A percentile compares a stretch with the other conserved stretches of the same genome.
These are phyloP conservation scores for Microbotryum violaceum DNA, from an alignment of 1,284 basidiomycete species.

Conservation along the genomic window DNA sequence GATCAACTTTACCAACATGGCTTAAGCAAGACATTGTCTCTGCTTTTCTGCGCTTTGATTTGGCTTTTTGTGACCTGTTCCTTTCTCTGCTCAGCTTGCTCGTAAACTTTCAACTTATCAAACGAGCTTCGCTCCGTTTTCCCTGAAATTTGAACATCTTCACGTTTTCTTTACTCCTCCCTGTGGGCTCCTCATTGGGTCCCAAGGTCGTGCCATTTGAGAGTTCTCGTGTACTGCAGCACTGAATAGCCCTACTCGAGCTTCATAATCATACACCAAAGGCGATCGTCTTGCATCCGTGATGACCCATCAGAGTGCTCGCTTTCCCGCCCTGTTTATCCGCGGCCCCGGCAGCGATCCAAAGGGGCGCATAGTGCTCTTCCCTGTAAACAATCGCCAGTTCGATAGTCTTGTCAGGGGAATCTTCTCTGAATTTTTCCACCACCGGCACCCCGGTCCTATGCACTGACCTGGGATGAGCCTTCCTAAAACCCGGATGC, in stretches of 20 bases:
- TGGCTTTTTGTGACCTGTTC: neutral
- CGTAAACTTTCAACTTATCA: no score
- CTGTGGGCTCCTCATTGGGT: no score
- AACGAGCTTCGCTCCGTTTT: no score
- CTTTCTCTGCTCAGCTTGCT: no score
- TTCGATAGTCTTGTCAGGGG: no score
- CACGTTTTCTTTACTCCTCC: no score
- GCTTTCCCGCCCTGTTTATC: constrained; percentile 43
- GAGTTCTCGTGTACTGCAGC: no score
- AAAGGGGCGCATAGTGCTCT: constrained; percentile 66
- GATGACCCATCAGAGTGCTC: constrained; percentile 25
- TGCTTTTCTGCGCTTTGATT: neutral
- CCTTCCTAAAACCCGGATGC: constrained; percentile 55
- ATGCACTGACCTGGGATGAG: constrained; percentile 48
- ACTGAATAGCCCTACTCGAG: no score
- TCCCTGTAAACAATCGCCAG: constrained; percentile 40
- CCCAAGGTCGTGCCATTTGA: no score
- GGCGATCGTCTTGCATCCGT: constrained; percentile 33
- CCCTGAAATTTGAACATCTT: no score
- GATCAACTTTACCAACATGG: constrained; percentile 42
- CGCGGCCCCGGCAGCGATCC: constrained; percentile 60
- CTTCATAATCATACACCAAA: constrained; percentile 24
- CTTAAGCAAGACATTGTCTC: neutral
- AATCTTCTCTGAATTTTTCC: no score
- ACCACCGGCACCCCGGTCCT: no score